Percentiles rank a stretch among this genome's conserved stretches.
Conservation (phyloP, 1,284 basidiomycete species). For the Ustilago loliicola region DNA sequence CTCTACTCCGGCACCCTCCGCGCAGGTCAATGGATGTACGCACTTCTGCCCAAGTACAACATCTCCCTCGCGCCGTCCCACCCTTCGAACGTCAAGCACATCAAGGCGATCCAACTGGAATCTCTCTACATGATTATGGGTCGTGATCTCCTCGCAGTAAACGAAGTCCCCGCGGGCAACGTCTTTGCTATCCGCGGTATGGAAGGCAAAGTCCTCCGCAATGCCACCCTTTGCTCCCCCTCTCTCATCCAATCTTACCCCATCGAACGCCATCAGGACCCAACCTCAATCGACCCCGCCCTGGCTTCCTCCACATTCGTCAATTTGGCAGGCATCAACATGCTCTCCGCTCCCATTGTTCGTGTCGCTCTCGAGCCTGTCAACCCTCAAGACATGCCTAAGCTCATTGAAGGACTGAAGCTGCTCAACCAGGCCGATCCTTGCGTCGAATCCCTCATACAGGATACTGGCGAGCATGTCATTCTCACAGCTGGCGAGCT, state of each 20-base stretch:
- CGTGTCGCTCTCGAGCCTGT: conserved; percentile 93
- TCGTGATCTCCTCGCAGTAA: conserved; percentile 85
- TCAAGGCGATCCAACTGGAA: conserved; percentile 78
- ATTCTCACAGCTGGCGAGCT: conserved; percentile 96
- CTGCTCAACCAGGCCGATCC: conserved; percentile 95
- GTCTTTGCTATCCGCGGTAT: conserved; percentile 93
- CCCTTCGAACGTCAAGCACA: conserved; percentile 76
- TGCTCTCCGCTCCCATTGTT: conserved; percentile 82
- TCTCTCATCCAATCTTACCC: conserved; percentile 38
- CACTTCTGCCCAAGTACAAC: conserved; percentile 90
- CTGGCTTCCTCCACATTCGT: conserved; percentile 48
- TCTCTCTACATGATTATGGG: conserved; percentile 99
- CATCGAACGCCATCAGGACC: conserved; percentile 31
- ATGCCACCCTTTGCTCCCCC: conserved; percentile 85
- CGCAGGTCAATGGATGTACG: conserved; percentile 77
- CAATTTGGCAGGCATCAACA: conserved; percentile 66
- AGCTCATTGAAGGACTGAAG: conserved; percentile 87
- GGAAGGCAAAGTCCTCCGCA: conserved; percentile 89
- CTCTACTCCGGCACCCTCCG: conserved; percentile 89
- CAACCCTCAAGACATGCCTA: conserved; percentile 88
- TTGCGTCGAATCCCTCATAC: conserved; percentile 95
- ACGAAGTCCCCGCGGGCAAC: conserved; percentile 90
- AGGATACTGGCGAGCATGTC: conserved; percentile 97
- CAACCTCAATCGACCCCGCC: conserved; percentile 25
- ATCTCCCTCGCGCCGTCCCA: conserved; percentile 78